Evolutionary conservation across 192 early-diverging fungal species (phyloP), one percentile per base, ranked within the genome.

Genomic region (Backusella liffmaniae): DNA sequence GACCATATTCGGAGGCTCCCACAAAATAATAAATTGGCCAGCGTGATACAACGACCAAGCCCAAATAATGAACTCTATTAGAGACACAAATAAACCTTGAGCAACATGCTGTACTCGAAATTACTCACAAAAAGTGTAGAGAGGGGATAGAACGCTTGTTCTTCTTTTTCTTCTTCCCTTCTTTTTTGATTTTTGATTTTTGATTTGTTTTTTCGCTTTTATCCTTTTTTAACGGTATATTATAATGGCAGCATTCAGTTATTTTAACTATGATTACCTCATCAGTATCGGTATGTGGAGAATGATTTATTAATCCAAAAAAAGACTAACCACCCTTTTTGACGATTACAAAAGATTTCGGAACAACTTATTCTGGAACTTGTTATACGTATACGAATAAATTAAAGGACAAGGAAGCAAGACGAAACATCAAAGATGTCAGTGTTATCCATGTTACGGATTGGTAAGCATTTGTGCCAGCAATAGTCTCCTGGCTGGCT

Each of bases 341-440:
- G 9, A 39, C 10, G 10, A 39, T 56, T 21, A 9, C 9, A 62
- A 49, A 30, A 71, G 70, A 71, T 49, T 71, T 71, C 39, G 70
- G 70, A 23, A 71, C 70, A 30, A 71, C 70, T 16, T 71, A 30
- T 32, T 71, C 70, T 10, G 70, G 70, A 71, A 71, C 42, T 26
- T 71, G 70, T 16, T 71, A 49, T 49, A 16, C 70, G 3, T 16
- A 32, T 12, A 71, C 39, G 13, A 5, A 9, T 32, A 41, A 71
- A 16, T 16, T 49, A 71, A 30, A 41, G 26, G 29, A 36, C 13
- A 13, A 39, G 32, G 66, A 67, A n/a, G 0, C 35, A 2, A 37
- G 13, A n/a, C 2, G 37, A 5, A 37, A 8, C 3, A 8, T 62
- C 4, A 39, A 15, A 0, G 32, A 68, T 68, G 34, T 36, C 8